These are phyloP conservation scores for Bidens hawaiensis DNA, from an alignment of 140 eudicot genomes.

Conservation along the genomic window DNA sequence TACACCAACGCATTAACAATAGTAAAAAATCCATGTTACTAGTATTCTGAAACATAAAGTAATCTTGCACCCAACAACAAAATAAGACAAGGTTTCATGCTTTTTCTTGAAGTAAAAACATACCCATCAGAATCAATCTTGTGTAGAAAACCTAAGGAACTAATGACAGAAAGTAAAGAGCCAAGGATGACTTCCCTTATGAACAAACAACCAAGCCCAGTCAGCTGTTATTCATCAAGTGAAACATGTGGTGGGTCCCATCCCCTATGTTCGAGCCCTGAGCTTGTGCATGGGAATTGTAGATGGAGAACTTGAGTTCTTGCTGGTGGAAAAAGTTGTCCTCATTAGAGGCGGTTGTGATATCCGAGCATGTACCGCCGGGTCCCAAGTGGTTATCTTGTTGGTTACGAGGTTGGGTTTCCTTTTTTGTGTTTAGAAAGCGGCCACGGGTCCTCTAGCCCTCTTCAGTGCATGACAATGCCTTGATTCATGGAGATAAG, in stretches of 20 bases:
- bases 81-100: no score
- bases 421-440: conserved; percentile 51
- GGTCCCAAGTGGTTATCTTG: no score
- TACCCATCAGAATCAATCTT: no score
- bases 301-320: conserved; percentile 40
- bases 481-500: conserved; percentile 80
- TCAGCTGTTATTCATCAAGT: conserved; percentile 25
- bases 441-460: conserved; percentile 82
- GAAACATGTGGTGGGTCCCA: conserved; percentile 42
- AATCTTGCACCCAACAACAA: no score
- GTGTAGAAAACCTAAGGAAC: no score
- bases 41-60: no score
- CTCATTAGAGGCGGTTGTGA: conserved; percentile 32
- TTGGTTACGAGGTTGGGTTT: conserved; percentile 17
- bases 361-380: conserved; percentile 38
- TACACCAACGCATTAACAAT: no score
- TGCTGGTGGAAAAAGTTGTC: conserved; percentile 34
- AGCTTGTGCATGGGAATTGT: conserved; percentile 25
- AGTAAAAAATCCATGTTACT: no score
- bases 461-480: conserved; percentile 76
- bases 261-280: conserved; percentile 19
- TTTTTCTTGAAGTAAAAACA: no score
- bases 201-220: conserved; percentile 22
- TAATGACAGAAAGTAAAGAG: conserved; percentile 39
- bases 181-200: conserved; percentile 90